Evolutionary conservation across 192 early-diverging fungal genomes (phyloP).

Genomic region (Coemansia sp.): DNA sequence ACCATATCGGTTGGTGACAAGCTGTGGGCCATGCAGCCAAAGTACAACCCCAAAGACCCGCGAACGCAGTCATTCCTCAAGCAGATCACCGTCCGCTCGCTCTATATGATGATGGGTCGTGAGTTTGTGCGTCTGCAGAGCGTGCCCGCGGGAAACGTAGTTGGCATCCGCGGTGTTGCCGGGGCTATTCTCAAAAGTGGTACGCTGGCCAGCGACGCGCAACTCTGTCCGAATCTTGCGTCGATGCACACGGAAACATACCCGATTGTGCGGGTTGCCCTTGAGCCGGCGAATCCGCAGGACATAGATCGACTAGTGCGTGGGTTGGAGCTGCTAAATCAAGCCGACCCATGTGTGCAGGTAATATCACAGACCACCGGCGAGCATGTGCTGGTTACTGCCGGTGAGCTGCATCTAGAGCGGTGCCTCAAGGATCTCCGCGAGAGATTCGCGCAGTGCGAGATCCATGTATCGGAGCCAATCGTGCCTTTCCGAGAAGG

Average conservation of each 20-base stretch:
- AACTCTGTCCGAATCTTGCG: constrained; percentile 74
- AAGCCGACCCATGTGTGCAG: constrained; percentile 92
- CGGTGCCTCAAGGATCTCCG: constrained; percentile 90
- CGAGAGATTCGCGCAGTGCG: constrained; percentile 90
- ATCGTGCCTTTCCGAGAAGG: constrained; percentile 98
- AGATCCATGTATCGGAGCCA: constrained; percentile 89
- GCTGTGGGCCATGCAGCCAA: constrained; percentile 88
- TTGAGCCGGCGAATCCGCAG: constrained; percentile 88
- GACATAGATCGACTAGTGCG: constrained; percentile 82
- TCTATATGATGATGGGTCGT: constrained; percentile 97
- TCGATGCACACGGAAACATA: constrained; percentile 53
- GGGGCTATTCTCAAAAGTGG: constrained; percentile 91
- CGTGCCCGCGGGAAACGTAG: constrained; percentile 94
- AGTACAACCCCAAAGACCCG: constrained; percentile 72
- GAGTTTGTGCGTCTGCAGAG: constrained; percentile 78
- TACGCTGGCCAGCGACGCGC: constrained; percentile 70
- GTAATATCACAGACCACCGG: constrained; percentile 90
- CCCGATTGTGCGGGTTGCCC: constrained; percentile 94
- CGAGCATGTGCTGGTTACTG: constrained; percentile 93
- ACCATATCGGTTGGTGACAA: constrained; percentile 80
- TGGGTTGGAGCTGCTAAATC: constrained; percentile 87
- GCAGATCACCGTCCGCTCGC: constrained; percentile 67
- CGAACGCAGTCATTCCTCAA: constrained; percentile 53
- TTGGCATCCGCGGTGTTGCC: constrained; percentile 88
- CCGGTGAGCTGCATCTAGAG: constrained; percentile 96